Base-by-base conservation (phyloP, 495 filamentous ascomycete genomes). In the Penicillium fimorum region DNA sequence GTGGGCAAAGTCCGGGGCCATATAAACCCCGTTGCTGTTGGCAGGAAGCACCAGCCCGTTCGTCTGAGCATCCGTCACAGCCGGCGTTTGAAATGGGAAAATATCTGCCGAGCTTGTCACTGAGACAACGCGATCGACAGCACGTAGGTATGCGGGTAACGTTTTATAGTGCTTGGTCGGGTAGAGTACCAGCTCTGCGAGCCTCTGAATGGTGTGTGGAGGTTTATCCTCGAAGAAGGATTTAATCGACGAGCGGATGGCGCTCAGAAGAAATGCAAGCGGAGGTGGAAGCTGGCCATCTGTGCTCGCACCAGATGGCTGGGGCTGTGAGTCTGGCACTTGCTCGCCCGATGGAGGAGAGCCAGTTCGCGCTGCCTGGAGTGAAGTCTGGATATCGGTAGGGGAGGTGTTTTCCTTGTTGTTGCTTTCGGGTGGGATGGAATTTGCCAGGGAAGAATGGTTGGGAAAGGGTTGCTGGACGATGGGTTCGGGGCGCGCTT, bases 171-270 rank as follows among this genome's bases (percentile, higher is more conserved):
- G 90, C 41, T 80, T 75, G 38, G 74, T 87, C 7, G 94, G 94
- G 17, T 70, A 68, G 12, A 94, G 79, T 38, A 97, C 78, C n/a
- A 98, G 88, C 78, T 98, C 94, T 18, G 94, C 83, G 32, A 98
- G 81, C 42, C 94, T 88, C 72, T 98, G 94, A 49, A 96, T 80
- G 0, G 94, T 97, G 67, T 97, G 91, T 0, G 94, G 94, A 1
- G 94, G 94, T 56, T 89, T 83, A 1, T 76, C 72, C 27, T 80
- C 37, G 72, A 98, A 98, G 57, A 82, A 81, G 4, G 75, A 75
- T 37, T 73, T 77, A 41, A 98, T 77, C n/a, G 83, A 86, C 4
- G 76, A 79, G 24, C 80, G 84, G 47, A 94, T 89, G 27, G 84
- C 84, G 44, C 72, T 63, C 51, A 94, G 76, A 43, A 90, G 82